phyloP scores from a whole-genome alignment of 2,329 filamentous ascomycete species.

The Alternaria conjuncta region DNA sequence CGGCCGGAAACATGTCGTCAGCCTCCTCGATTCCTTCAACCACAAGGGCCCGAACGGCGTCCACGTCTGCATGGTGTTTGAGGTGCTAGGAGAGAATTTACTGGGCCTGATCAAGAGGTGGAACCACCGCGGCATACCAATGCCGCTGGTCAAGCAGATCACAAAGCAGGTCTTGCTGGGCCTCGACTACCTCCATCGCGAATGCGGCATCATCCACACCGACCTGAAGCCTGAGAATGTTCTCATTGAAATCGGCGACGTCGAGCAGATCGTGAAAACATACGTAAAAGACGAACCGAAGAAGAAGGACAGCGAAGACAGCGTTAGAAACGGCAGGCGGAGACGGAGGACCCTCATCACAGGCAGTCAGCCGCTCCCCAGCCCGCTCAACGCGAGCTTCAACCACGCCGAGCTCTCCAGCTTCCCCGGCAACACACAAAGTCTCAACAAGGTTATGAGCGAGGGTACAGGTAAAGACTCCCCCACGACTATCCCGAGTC shows the following conservation, averaged over 20 bases:
- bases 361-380: conserved; percentile 93
- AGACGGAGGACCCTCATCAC: conserved; percentile 93
- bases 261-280: conserved; percentile 97
- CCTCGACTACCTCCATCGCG: conserved; percentile 93
- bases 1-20: conserved; percentile 93
- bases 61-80: conserved; percentile 99
- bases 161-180: conserved; percentile 97
- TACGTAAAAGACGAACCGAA: conserved; percentile 81
- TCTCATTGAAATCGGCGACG: conserved; percentile 96
- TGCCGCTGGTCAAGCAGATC: conserved; percentile 97
- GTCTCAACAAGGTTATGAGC: conserved; percentile 82
- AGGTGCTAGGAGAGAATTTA: conserved; percentile 94
- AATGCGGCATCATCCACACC: conserved; percentile 98
- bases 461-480: conserved; percentile 68
- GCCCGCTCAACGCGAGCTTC: conserved; percentile 91
- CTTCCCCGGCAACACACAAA: conserved; percentile 67
- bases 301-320: conserved; percentile 77
- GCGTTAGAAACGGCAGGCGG: conserved; percentile 88
- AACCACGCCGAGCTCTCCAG: conserved; percentile 74
- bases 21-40: conserved; percentile 93
- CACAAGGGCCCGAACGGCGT: conserved; percentile 96
- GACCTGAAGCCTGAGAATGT: conserved; percentile 98
- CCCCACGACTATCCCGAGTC: conserved; percentile 51
- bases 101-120: conserved; percentile 96
- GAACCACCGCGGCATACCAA: conserved; percentile 97